These are phyloP conservation scores for Leccinum truebloodii DNA, from an alignment of 768 basidiomycete genomes.

Conservation along the genomic window DNA sequence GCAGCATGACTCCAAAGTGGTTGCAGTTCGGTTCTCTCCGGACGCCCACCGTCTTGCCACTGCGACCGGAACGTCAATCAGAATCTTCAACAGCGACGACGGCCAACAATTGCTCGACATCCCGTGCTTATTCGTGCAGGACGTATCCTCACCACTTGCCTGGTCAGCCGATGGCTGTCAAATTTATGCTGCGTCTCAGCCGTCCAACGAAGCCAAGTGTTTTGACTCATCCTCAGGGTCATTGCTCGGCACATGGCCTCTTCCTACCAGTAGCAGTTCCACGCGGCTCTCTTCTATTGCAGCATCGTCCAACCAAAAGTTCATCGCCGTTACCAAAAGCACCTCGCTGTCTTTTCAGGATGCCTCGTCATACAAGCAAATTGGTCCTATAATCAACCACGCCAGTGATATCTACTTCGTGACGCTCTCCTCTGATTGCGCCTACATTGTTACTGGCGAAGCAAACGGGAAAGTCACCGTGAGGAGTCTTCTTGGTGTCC, in stretches of 20 bases:
- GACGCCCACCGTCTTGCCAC: neutral
- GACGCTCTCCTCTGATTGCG: neutral
- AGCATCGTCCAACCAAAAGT: no score
- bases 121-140: neutral
- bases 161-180: neutral
- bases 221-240: no score
- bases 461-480: neutral
- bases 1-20: no score
- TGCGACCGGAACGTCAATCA: neutral
- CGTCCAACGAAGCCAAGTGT: neutral
- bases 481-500: neutral
- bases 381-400: no score
- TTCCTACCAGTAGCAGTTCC: no score
- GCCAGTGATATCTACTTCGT: no score
- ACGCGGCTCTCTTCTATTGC: no score
- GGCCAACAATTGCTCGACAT: neutral
- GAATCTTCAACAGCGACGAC: neutral
- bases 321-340: no score
- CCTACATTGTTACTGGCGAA: constrained; percentile 1
- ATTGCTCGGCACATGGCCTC: no score
- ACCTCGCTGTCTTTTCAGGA: no score
- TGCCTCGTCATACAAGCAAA: no score
- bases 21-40: neutral
- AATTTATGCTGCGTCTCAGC: neutral
- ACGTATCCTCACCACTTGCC: neutral